Percentiles rank a stretch among this genome's conserved stretches.
phyloP scores from a whole-genome alignment of 768 basidiomycete genomes.

The Kwoniella sp. region DNA sequence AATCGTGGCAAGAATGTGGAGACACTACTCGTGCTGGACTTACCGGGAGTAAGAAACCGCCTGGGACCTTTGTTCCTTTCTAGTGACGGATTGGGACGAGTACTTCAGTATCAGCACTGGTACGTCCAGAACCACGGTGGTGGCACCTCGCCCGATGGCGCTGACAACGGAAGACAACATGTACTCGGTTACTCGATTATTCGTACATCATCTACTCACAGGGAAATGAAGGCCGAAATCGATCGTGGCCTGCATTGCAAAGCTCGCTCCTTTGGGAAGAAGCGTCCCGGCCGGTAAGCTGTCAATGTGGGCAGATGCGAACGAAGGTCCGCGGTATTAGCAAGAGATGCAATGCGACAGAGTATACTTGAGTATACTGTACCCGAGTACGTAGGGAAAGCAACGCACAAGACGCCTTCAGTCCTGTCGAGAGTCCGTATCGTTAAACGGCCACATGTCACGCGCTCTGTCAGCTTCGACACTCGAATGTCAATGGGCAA shows the following conservation, averaged over 20 bases:
- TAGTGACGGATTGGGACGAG: slow-evolving; percentile 3
- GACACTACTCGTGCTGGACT: too few species aligned
- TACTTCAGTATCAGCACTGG: background rate
- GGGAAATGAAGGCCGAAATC: slow-evolving; percentile 52
- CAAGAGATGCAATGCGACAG: too few species aligned
- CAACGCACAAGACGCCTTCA: slow-evolving; percentile 50
- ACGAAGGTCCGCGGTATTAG: background rate
- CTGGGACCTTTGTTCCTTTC: slow-evolving; percentile 50
- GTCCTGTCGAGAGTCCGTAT: slow-evolving; percentile 20
- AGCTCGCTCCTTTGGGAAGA: slow-evolving; percentile 46
- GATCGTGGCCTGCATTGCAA: slow-evolving; percentile 50
- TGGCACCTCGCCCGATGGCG: too few species aligned
- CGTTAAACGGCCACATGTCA: background rate
- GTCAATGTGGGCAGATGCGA: too few species aligned
- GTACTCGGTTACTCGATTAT: too few species aligned
- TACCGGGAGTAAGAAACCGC: slow-evolving; percentile 49
- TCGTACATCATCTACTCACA: slow-evolving; percentile 27
- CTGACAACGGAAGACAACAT: too few species aligned
- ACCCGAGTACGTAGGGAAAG: background rate
- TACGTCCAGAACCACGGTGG: too few species aligned
- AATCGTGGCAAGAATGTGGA: too few species aligned
- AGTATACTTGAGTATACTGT: too few species aligned
- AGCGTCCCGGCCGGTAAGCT: slow-evolving; percentile 50
- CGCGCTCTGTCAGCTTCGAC: too few species aligned
- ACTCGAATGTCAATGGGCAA: too few species aligned